phyloP scores from a whole-genome alignment of 345 rosid species.

The Gossypium bickii region DNA sequence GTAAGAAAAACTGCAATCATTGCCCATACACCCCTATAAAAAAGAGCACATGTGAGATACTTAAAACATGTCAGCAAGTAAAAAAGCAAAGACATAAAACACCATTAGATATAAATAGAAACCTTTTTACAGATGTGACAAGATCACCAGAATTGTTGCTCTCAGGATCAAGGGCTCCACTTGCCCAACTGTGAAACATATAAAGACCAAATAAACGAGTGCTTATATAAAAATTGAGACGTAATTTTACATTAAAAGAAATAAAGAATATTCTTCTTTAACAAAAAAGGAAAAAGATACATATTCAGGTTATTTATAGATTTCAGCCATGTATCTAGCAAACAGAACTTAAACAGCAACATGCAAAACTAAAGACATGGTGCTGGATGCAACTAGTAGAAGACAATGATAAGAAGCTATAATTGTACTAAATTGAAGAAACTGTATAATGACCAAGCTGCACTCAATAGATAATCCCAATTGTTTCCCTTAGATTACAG shows the following conservation, averaged over 20 bases:
- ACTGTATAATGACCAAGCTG: not conserved
- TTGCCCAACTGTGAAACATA: constrained; percentile 68
- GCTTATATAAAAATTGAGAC: not conserved
- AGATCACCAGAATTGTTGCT: constrained; percentile 52
- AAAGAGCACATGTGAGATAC: constrained; percentile 20
- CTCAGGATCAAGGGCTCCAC: constrained; percentile 94
- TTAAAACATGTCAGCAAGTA: constrained; percentile 9
- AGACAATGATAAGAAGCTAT: not conserved
- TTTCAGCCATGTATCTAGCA: not conserved
- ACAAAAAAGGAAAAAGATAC: not conserved
- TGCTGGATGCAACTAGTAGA: not conserved
- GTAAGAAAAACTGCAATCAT: constrained; percentile 98
- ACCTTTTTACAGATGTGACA: constrained; percentile 94
- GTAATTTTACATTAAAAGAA: not conserved
- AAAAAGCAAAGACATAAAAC: not conserved
- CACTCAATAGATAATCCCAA: not conserved
- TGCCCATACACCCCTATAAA: constrained; percentile 91
- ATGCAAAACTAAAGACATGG: not conserved
- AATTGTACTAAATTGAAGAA: not conserved
- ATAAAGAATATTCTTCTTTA: not conserved
- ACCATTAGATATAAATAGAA: constrained; percentile 14
- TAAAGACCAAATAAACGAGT: constrained; percentile 1
- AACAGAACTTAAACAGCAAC: not conserved
- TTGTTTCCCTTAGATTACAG: not conserved
- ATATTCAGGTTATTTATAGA: not conserved